phyloP scores from a whole-genome alignment of 805 yeast species.

The Saccharomycopsis babjevae region DNA sequence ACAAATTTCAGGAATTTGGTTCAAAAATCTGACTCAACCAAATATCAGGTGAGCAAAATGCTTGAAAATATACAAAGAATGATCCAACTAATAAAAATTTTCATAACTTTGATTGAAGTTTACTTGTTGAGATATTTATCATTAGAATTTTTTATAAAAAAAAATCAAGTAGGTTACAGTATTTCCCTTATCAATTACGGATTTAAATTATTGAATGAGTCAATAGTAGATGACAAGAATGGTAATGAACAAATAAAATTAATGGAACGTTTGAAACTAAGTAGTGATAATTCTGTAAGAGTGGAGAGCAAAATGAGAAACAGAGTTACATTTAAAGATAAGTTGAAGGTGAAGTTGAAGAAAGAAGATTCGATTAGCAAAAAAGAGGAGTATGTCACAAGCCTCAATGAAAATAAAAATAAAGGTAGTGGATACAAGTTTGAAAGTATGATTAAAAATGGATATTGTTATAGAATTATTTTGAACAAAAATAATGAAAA shows the following conservation, averaged over 20 bases:
- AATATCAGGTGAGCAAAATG: neutral
- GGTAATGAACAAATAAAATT: neutral
- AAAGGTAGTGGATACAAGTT: neutral
- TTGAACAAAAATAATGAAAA: neutral
- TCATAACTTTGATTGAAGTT: conserved; percentile 7
- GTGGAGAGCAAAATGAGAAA: neutral
- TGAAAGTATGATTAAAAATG: conserved; percentile 2
- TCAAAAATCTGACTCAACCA: neutral
- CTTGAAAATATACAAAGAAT: neutral
- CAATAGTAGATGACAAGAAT: neutral
- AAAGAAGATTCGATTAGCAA: neutral
- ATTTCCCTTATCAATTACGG: conserved; percentile 14
- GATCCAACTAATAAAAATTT: neutral
- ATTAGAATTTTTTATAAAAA: conserved; percentile 10
- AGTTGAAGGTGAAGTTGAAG: neutral
- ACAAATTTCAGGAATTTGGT: neutral
- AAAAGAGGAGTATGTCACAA: neutral
- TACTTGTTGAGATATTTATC: conserved; percentile 11
- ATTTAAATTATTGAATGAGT: neutral
- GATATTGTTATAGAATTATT: neutral
- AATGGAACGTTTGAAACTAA: neutral
- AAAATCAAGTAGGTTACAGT: conserved; percentile 9
- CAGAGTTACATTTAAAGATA: conserved; percentile 1
- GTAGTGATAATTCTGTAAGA: neutral
- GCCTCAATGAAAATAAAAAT: neutral